A percentile compares a stretch with the other conserved stretches of the same genome.
Conservation (phyloP, 768 basidiomycete species). For the Suillus paluster region DNA sequence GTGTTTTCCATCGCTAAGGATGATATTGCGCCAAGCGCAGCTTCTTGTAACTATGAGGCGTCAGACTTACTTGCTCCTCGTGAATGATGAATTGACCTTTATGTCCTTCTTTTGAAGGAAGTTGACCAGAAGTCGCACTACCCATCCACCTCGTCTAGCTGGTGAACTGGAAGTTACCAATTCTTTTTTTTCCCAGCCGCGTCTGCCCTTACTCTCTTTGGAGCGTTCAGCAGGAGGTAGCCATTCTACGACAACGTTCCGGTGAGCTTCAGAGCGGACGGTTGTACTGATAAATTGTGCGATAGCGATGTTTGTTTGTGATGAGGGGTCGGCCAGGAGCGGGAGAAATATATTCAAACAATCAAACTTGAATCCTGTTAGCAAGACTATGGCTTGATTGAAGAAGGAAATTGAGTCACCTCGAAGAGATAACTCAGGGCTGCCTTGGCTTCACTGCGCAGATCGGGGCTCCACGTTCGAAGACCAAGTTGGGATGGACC, state of each 20-base stretch:
- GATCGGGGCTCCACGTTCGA: conserved; percentile 35
- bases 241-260: conserved; percentile 62
- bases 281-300: conserved; percentile 62
- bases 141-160: conserved; percentile 60
- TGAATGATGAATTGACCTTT: conserved; percentile 45
- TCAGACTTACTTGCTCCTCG: not conserved
- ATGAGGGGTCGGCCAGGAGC: conserved; percentile 50
- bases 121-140: conserved; percentile 51
- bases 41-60: conserved; percentile 60
- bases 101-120: conserved; percentile 55
- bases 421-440: conserved; percentile 66
- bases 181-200: conserved; percentile 77
- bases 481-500: conserved; percentile 76
- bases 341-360: conserved; percentile 72
- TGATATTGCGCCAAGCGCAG: conserved; percentile 64
- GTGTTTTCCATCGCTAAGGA: conserved; percentile 68
- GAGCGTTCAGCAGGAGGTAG: conserved; percentile 58
- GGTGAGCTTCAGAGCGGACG: conserved; percentile 53
- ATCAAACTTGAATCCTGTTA: conserved; percentile 45
- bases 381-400: not conserved
- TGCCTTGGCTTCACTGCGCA: conserved; percentile 54
- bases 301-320: conserved; percentile 51
- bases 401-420: conserved; percentile 37
- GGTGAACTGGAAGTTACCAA: conserved; percentile 42
- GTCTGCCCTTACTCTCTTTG: conserved; percentile 57